Evolutionary conservation across 306 rosid genomes (phyloP).

Genomic region (Cyamopsis tetragonoloba): DNA sequence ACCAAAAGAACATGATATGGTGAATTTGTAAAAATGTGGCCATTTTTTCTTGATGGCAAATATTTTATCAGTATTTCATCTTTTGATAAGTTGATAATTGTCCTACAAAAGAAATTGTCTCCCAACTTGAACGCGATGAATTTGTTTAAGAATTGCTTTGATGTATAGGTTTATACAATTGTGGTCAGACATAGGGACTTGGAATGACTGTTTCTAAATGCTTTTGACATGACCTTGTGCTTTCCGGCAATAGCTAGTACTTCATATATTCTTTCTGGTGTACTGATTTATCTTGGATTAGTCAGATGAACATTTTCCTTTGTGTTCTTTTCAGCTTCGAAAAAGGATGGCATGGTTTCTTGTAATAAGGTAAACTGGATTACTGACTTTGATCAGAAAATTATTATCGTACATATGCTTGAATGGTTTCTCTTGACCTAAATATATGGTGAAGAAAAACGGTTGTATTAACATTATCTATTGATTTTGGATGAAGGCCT

Average conservation of each 20-base stretch:
- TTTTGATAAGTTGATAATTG: not conserved
- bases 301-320: not conserved
- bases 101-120: not conserved
- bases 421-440: not conserved
- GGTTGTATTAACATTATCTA: not conserved
- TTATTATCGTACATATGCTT: not conserved
- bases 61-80: not conserved
- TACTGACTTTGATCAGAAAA: not conserved
- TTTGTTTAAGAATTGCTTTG: not conserved
- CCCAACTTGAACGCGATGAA: conserved; percentile 11
- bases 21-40: not conserved
- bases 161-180: not conserved
- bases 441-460: conserved; percentile 6
- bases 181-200: not conserved
- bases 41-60: not conserved
- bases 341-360: conserved; percentile 35
- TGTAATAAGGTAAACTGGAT: conserved; percentile 47
- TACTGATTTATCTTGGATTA: not conserved
- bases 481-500: conserved; percentile 40
- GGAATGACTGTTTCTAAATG: not conserved
- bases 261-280: not conserved
- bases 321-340: conserved; percentile 42
- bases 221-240: conserved; percentile 13
- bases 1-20: no score
- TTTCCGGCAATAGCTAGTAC: not conserved